Evolutionary conservation across 805 yeast genomes (phyloP).

Genomic region (Metschnikowia vanudenii): DNA sequence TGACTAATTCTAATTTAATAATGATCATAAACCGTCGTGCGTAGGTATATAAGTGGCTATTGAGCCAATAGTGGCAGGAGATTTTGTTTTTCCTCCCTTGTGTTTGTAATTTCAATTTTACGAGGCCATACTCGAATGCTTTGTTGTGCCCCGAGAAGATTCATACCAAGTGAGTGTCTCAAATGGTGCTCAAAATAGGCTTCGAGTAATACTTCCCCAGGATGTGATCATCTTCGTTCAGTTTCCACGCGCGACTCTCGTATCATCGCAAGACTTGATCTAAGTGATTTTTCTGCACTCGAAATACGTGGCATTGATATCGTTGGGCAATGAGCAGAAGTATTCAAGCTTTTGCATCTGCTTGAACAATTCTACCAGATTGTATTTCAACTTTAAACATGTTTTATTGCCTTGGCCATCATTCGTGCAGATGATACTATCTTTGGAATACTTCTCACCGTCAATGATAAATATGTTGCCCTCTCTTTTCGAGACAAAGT

Average conservation of each 20-base stretch:
- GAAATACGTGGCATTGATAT: constrained; percentile 49
- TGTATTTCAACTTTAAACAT: constrained; percentile 42
- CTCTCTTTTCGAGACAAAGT: constrained; percentile 32
- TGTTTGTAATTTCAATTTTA: too few species aligned
- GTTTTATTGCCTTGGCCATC: constrained; percentile 46
- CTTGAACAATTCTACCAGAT: constrained; percentile 44
- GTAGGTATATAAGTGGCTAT: neutral
- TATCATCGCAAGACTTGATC: neutral
- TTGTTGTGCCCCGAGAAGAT: too few species aligned
- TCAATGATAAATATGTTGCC: constrained; percentile 40
- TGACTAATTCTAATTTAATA: neutral
- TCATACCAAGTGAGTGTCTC: too few species aligned
- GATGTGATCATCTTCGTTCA: too few species aligned
- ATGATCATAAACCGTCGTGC: neutral
- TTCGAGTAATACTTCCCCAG: too few species aligned
- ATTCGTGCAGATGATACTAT: constrained; percentile 48
- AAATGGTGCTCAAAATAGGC: too few species aligned
- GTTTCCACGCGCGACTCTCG: neutral
- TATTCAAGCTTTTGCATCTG: constrained; percentile 50
- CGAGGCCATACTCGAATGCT: too few species aligned
- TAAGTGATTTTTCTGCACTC: constrained; percentile 46
- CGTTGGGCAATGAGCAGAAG: constrained; percentile 50
- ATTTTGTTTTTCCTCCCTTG: too few species aligned
- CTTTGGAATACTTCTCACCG: constrained; percentile 36
- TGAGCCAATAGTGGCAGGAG: neutral